A percentile compares a stretch with the other conserved stretches of the same genome.
Conservation (phyloP, 1,284 basidiomycete genomes). For the Pseudozyma flocculosa region DNA sequence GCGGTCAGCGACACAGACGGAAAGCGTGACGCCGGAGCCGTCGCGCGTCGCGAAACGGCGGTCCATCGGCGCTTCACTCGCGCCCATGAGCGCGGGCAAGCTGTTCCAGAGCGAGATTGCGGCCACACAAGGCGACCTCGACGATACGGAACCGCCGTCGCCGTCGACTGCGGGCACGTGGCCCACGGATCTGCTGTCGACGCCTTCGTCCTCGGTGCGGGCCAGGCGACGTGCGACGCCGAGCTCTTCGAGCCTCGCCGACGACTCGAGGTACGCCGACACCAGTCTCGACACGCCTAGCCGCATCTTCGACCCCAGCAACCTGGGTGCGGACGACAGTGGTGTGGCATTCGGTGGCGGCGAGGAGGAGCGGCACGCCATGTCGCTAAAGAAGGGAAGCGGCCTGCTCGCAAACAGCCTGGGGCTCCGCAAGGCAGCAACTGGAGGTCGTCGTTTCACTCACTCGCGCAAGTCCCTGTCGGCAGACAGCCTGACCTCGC, state of each 20-base stretch:
- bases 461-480: constrained; percentile 1
- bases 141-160: no score
- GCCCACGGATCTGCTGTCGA: constrained; percentile 3
- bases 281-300: neutral
- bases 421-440: constrained; percentile 1
- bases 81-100: constrained; percentile 31
- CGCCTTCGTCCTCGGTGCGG: constrained; percentile 6
- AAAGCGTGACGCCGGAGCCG: constrained; percentile 12
- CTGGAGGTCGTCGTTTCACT: neutral
- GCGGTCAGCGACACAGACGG: constrained; percentile 11
- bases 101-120: constrained; percentile 36
- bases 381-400: neutral
- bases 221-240: neutral
- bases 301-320: neutral
- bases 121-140: constrained; percentile 7
- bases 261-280: neutral
- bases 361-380: constrained; percentile 10
- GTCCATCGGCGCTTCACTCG: constrained; percentile 21
- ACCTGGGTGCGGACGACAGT: constrained; percentile 24
- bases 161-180: no score
- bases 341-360: constrained; percentile 36
- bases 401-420: neutral
- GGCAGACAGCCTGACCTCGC: constrained; percentile 18
- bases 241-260: neutral
- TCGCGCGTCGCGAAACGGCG: constrained; percentile 24